Evolutionary conservation across 805 yeast genomes (phyloP).

Genomic region (Starmera quercuum): DNA sequence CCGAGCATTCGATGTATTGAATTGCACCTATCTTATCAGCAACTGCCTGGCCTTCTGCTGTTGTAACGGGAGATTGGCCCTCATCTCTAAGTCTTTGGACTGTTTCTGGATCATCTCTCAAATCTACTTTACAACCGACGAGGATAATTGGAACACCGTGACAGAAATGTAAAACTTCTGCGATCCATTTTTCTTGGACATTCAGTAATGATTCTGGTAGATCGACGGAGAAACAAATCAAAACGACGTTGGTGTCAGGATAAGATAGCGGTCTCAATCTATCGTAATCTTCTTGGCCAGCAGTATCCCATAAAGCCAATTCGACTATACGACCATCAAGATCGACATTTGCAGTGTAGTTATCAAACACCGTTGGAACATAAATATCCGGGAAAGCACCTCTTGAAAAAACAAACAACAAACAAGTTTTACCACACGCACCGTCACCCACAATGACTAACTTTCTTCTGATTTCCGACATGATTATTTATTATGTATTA

Average conservation of each 20-base stretch:
- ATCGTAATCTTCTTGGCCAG: slow-evolving; percentile 97
- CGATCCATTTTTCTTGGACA: slow-evolving; percentile 93
- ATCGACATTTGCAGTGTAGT: slow-evolving; percentile 94
- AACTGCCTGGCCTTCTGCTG: slow-evolving; percentile 78
- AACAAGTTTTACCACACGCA: slow-evolving; percentile 95
- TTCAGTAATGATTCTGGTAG: slow-evolving; percentile 89
- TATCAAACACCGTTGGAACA: slow-evolving; percentile 95
- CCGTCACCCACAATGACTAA: slow-evolving; percentile 95
- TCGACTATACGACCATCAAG: slow-evolving; percentile 89
- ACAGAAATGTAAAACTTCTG: slow-evolving; percentile 90
- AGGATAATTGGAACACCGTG: slow-evolving; percentile 88
- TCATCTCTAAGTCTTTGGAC: slow-evolving; percentile 67
- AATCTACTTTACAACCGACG: slow-evolving; percentile 88
- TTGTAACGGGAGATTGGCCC: slow-evolving; percentile 72
- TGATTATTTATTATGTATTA: slow-evolving; percentile 1
- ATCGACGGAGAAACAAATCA: slow-evolving; percentile 87
- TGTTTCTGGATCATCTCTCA: slow-evolving; percentile 75
- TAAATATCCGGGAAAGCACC: slow-evolving; percentile 92
- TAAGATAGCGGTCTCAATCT: slow-evolving; percentile 86
- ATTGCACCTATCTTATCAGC: slow-evolving; percentile 87
- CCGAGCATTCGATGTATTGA: slow-evolving; percentile 86
- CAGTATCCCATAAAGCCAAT: slow-evolving; percentile 95
- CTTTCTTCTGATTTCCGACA: slow-evolving; percentile 52
- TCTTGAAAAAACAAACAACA: slow-evolving; percentile 76
- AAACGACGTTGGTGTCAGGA: slow-evolving; percentile 87